Base-by-base conservation (phyloP, 2,329 filamentous ascomycete genomes). In the Aspergillus sp. region DNA sequence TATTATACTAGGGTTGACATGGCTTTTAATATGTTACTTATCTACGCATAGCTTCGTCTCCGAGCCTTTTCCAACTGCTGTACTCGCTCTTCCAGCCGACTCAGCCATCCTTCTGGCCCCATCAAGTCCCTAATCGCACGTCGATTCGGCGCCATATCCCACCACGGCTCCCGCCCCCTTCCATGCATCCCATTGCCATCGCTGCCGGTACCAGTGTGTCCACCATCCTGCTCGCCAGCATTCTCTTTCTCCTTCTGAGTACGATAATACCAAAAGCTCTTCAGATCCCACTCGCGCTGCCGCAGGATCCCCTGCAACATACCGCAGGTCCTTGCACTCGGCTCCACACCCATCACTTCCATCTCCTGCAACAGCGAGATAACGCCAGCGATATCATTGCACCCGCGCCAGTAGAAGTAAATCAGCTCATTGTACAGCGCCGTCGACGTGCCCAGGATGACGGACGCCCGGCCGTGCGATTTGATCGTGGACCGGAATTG, bases 371-470 rank as follows among this genome's bases (percentile, higher is more conserved):
- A 55, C 7, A 73, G 57, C 1, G 60, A 55, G 3, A 69, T 56
- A 29, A 74, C 63, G 10, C 59, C 63, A 4, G 63, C 60, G 2
- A 74, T 54, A 40, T 73, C 67, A 5, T 63, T 64, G 43, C 67
- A 67, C 4, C 65, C 63, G 35, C 59, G 56, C 71, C 72, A 74
- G 48, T 66, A 60, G 48, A 70, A 67, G 35, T 61, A 58, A 29
- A 74, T 63, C 49, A 73, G 54, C 38, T 72, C 69, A 50, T 73
- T 72, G 56, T 69, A 73, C 26, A 74, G 63, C 1, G 58, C 59
- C 1, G 62, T 61, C 5, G 66, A 69, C 9, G 65, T 62, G 8
- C 68, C 71, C 4, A 73, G 62, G n/a, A 73, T 57, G 26, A 68
- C 61, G n/a, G 67, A 69, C 9, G 63, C 57, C 3, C 66, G 62